Evolutionary conservation across 2,329 filamentous ascomycete species (phyloP), one percentile per base, ranked within the genome.

Genomic region (Simplicillium aogashimaense): DNA sequence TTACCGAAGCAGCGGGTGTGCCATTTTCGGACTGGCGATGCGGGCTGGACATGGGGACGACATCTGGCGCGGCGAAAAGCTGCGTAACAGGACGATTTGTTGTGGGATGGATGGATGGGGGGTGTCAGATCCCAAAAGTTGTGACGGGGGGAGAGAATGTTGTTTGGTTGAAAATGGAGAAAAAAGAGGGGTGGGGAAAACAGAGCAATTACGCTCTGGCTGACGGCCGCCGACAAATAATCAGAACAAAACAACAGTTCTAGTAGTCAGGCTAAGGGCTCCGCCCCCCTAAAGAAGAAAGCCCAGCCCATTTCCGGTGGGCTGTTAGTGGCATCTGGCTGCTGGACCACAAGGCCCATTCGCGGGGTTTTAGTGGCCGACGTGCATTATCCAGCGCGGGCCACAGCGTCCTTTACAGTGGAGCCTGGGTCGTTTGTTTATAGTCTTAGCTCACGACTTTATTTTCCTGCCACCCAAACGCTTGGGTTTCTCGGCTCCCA

Each of bases 41-140:
- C 64, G 64, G 62, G 56, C 59, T 70, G 63, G 70, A 76, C 72
- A 76, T 76, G 72, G 68, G 70, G 64, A 62, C 60, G 63, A 70
- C 72, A 76, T 76, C 61, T 67, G 69, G 66, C 64, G 58, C 48
- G 48, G 49, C 48, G 51, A 14, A 25, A 37, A 30, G 35, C 37
- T 50, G 45, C 45, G 43, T 49, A 49, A 48, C 40, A 42, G 41
- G 39, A 45, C 44, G 50, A 51, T 53, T 51, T 48, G 49, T 50
- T 50, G 42, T 45, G 49, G 51, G 51, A 50, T 53, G 50, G 46
- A 49, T 45, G 40, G 42, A 38, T 43, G 46, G 36, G 28, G 36
- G 20, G 20, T 25, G 20, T 13, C 30, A 13, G 30, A 15, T 32
- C 12, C 12, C 13, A 32, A 32, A 32, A 15, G 30, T n/a, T 15